phyloP scores from a whole-genome alignment of 345 rosid genomes.

The Camelina laxa region DNA sequence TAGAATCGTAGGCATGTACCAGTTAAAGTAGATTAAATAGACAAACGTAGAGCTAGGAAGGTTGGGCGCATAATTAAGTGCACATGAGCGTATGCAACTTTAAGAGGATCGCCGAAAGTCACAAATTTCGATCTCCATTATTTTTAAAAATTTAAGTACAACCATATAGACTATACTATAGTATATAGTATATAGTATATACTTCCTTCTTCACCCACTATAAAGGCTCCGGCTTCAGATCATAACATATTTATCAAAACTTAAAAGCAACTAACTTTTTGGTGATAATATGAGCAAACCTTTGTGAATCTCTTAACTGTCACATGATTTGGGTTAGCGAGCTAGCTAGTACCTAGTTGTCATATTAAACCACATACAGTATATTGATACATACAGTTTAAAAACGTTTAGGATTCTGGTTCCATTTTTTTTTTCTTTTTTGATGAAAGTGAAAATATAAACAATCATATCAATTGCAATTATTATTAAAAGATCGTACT shows the following conservation, averaged over 20 bases:
- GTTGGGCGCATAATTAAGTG: constrained; percentile 39
- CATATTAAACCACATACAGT: neutral
- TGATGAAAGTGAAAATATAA: neutral
- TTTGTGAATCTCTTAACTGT: constrained; percentile 32
- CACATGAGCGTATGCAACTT: constrained; percentile 39
- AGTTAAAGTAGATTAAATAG: neutral
- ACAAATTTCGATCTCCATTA: constrained; percentile 7
- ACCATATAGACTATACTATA: neutral
- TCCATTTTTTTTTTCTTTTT: neutral
- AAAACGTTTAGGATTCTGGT: neutral
- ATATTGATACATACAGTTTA: neutral
- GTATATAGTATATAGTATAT: no score
- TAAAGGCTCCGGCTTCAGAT: constrained; percentile 5
- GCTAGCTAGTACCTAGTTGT: constrained; percentile 29
- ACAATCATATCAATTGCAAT: neutral
- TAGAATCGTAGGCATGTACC: constrained; percentile 14
- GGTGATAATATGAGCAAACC: constrained; percentile 24
- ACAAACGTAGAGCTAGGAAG: neutral
- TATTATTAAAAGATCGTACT: neutral
- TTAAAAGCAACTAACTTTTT: constrained; percentile 30
- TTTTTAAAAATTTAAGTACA: constrained; percentile 25
- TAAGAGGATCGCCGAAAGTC: constrained; percentile 41
- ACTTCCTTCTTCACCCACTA: constrained; percentile 27
- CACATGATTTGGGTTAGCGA: constrained; percentile 31
- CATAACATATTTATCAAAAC: neutral